Percentiles rank a stretch among this genome's conserved stretches.
phyloP scores from a whole-genome alignment of 768 basidiomycete genomes.

The Tricholoma saponaceum region DNA sequence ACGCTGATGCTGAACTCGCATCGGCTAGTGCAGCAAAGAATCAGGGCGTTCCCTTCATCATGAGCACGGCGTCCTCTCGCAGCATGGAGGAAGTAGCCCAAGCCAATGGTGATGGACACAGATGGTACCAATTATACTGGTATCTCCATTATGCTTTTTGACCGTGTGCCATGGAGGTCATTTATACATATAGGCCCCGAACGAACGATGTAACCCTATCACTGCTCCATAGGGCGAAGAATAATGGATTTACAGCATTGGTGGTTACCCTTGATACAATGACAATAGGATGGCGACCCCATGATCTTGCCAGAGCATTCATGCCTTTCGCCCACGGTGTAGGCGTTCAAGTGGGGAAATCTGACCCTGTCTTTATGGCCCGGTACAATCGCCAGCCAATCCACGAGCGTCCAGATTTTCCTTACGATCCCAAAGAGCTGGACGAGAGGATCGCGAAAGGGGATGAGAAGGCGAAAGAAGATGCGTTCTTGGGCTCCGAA shows the following conservation, averaged over 20 bases:
- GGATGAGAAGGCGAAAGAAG: constrained; percentile 39
- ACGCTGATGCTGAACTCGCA: constrained; percentile 68
- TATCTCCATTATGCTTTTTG: constrained; percentile 20
- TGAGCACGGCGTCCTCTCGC: constrained; percentile 72
- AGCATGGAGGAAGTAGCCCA: constrained; percentile 73
- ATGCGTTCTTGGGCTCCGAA: constrained; percentile 46
- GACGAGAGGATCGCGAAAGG: constrained; percentile 40
- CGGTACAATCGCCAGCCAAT: constrained; percentile 44
- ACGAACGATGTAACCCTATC: constrained; percentile 59
- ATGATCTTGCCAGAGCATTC: constrained; percentile 62
- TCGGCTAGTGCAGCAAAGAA: constrained; percentile 60
- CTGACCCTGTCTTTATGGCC: constrained; percentile 79
- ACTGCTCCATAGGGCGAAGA: constrained; percentile 61
- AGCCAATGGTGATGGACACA: constrained; percentile 61
- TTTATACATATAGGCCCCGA: constrained; percentile 47
- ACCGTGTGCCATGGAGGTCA: neutral
- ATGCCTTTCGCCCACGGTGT: constrained; percentile 65
- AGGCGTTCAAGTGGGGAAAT: constrained; percentile 62
- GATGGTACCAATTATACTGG: constrained; percentile 88
- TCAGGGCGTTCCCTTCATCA: constrained; percentile 62
- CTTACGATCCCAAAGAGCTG: constrained; percentile 50
- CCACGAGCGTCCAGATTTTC: constrained; percentile 44
- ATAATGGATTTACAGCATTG: constrained; percentile 61
- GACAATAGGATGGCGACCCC: constrained; percentile 70
- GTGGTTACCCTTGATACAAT: constrained; percentile 81